Conservation (phyloP, 129 eudicot species). For the carrot (Daucus carota) region DNA sequence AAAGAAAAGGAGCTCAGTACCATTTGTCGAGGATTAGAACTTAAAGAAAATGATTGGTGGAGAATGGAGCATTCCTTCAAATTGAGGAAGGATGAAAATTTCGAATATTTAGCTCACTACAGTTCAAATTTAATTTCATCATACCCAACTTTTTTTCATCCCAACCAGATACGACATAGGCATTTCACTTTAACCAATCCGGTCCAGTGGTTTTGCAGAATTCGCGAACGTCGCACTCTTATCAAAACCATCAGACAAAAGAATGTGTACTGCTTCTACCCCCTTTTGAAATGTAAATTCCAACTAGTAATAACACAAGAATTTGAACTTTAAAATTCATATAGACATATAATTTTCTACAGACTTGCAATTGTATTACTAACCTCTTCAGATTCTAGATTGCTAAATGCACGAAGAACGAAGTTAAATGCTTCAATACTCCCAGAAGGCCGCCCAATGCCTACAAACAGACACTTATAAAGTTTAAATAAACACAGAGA, state of each 20-base stretch:
- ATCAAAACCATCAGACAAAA: conserved; percentile 65
- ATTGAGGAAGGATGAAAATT: no score
- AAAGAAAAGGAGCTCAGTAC: no score
- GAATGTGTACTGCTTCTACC: conserved; percentile 72
- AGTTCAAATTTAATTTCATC: not conserved
- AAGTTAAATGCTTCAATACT: conserved; percentile 73
- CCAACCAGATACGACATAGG: not conserved
- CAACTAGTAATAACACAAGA: conserved; percentile 31
- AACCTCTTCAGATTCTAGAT: conserved; percentile 83
- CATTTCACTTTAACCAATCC: conserved; percentile 16
- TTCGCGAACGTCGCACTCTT: conserved; percentile 88
- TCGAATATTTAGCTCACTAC: not conserved
- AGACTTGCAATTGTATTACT: conserved; percentile 9
- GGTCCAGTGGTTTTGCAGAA: conserved; percentile 41
- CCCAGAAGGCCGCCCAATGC: conserved; percentile 98
- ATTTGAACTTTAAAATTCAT: not conserved
- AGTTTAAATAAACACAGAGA: not conserved
- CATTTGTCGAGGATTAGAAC: no score
- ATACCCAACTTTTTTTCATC: not conserved
- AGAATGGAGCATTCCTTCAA: no score
- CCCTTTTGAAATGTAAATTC: conserved; percentile 74
- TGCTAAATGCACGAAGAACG: conserved; percentile 73
- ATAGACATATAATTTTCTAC: not conserved
- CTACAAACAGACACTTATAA: conserved; percentile 21
- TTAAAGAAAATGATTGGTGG: no score